Conservation (phyloP, 2,329 filamentous ascomycete species). For the Teratosphaeria pseudoeucalypti region DNA sequence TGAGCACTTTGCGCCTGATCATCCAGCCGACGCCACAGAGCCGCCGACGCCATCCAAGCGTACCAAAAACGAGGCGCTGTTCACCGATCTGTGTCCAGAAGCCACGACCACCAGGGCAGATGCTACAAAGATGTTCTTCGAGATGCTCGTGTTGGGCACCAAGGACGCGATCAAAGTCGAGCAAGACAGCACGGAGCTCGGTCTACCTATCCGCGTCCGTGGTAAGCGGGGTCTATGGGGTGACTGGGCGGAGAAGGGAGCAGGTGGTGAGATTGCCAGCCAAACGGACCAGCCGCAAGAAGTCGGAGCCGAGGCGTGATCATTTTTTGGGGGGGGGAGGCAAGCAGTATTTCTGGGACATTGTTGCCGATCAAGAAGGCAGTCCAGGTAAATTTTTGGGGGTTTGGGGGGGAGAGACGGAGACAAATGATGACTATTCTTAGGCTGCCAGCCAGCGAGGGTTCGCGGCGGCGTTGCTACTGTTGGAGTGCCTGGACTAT, state of each 20-base stretch:
- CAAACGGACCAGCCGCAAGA: background rate
- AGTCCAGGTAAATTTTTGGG: too few relatives aligned
- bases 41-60: conserved; percentile 58
- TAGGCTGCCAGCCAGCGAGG: too few relatives aligned
- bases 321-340: too few relatives aligned
- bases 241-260: conserved; percentile 67
- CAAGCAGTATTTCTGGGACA: too few relatives aligned
- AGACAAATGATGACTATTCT: too few relatives aligned
- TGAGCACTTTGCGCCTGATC: conserved; percentile 54
- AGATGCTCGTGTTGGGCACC: conserved; percentile 86
- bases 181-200: conserved; percentile 60
- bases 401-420: too few relatives aligned
- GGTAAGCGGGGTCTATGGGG: conserved; percentile 97
- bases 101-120: conserved; percentile 71
- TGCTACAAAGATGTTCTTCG: conserved; percentile 99
- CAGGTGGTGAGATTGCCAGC: conserved; percentile 1
- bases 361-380: too few relatives aligned
- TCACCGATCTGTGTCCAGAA: conserved; percentile 86
- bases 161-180: conserved; percentile 98
- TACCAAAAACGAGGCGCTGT: conserved; percentile 66
- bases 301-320: background rate
- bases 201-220: conserved; percentile 69
- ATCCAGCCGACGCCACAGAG: conserved; percentile 54
- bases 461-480: too few relatives aligned
- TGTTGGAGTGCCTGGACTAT: too few relatives aligned